Evolutionary conservation across 1,139 yeast genomes (phyloP), one percentile per base, ranked within the genome.

Genomic region (Kodamaea arcana): DNA sequence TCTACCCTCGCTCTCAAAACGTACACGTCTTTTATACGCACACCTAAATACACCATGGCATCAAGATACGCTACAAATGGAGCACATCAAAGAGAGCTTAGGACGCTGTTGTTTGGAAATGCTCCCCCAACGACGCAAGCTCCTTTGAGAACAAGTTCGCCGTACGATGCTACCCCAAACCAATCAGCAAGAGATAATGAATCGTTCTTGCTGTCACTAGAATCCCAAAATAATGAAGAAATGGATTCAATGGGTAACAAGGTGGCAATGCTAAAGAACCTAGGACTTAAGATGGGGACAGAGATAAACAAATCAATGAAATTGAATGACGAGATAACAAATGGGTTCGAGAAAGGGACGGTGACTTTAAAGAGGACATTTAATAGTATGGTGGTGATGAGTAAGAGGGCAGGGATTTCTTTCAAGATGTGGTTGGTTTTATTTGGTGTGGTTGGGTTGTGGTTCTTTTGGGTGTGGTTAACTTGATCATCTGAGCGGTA

Each of bases 401-500:
- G 94, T 37, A 79, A 82, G 52, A 69, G 77, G 44, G 85, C 94
- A 4, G 94, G 94, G 4, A 80, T 87, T 30, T 72, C 85, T 40
- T 78, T 94, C 78, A 75, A 78, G 48, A 75, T 79, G 51, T 88
- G 97, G 97, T 61, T 83, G 27, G 54, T 67, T 11, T 78, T 88
- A 41, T 82, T 86, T 56, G 60, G 58, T 22, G 49, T 84, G 14
- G 78, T 88, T 9, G 66, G 74, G 33, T 45, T 84, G 41, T 65
- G 83, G 52, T 90, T 88, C 58, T 78, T 86, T 58, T 82, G 82
- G 71, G 88, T 87, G n/a, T 84, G 96, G 95, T 49, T 79, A 9
- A 34, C 38, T n/a, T n/a, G n/a, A n/a, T n/a, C n/a, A n/a, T n/a
- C n/a, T n/a, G n/a, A n/a, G n/a, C n/a, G n/a, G n/a, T n/a, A n/a